Base-by-base conservation (phyloP, 768 basidiomycete species). In the Tubosaeta brunneosetosa region DNA sequence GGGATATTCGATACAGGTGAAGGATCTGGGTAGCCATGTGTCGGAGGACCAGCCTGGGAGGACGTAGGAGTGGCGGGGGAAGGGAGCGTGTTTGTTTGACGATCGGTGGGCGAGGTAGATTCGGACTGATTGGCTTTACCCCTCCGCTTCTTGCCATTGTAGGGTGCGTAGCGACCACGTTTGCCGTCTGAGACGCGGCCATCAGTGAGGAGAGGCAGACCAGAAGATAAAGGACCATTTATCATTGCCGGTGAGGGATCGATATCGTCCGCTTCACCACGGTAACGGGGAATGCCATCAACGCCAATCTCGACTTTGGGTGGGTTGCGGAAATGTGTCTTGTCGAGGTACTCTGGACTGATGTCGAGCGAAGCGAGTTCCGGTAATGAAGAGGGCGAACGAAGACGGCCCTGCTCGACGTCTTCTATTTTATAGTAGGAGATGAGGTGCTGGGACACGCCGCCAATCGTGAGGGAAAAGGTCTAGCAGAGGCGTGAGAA, bases 401-500 rank as follows among this genome's bases (percentile, higher is more conserved):
- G 85, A 12, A 98, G 81, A 29, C 91, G 86, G 13, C 94, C 94
- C 44, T 83, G 82, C 51, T 90, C 82, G 27, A 97, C 92, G 66
- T 98, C 95, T 55, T 91, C 86, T 49, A 94, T 79, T 60, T 85
- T 86, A 76, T 97, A 97, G 74, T 97, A 97, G 5, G 92, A 94
- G 47, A 97, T 90, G 50, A 97, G 79, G 67, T 97, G 94, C 63
- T 97, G 93, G 1, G 91, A 79, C 33, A 88, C 87, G 25, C 90
- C 91, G 50, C 78, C 78, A 53, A 94, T 91, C 19, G 85, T 85
- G 51, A 97, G 74, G 11, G 94, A 95, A 68, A 97, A 94, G 9
- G 94, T 95, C 93, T 95, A 66, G 19, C 19, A 22, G 31, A n/a
- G 34, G 59, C 65, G 65, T 71, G 66, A 71, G 66, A 69, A 71